Base-by-base conservation (phyloP, 2,329 filamentous ascomycete genomes). In the Pseudogymnoascus sp. region DNA sequence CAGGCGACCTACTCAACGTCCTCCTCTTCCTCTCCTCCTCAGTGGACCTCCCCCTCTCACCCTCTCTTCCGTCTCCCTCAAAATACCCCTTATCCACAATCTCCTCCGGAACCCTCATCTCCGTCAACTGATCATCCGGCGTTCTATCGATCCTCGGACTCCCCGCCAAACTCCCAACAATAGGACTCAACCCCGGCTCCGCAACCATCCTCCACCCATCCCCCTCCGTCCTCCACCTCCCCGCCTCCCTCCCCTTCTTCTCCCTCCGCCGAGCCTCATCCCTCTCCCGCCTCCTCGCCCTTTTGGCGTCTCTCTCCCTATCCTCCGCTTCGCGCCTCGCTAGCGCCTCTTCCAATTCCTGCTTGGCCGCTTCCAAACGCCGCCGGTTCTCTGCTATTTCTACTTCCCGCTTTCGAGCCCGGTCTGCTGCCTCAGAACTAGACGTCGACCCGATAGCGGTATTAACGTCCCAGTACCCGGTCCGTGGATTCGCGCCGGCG, bases 401-500 rank as follows among this genome's bases (percentile, higher is more conserved):
- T 0, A 4, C 18, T 8, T 26, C 39, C n/a, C 23, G 12, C 34
- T 2, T 4, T 10, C 36, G 60, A 11, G 64, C 29, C 26, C 68
- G 57, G 40, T 42, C 63, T 8, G 62, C 67, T 23, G 65, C 62
- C 34, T 66, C 47, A 29, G 66, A 14, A 31, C 63, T 67, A 39
- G 63, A 70, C 37, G 67, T 67, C 5, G 80, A 79, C 1, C n/a
- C 37, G n/a, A 40, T 40, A 8, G 37, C 37, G 3, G 80, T 82
- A 39, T 83, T 73, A 12, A 80, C 71, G 64, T 84, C 79, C 60
- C 80, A 77, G 66, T 79, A 75, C 4, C 84, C 82, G 0, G 84
- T 85, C 45, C 77, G 73, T 0, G 83, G 83, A 68, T 86, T 85
- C 62, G 82, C 75, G 3, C 83, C 83, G 64, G 84, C 82, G 1